phyloP scores from a whole-genome alignment of 805 yeast species.

The Starmerella davenportii region DNA sequence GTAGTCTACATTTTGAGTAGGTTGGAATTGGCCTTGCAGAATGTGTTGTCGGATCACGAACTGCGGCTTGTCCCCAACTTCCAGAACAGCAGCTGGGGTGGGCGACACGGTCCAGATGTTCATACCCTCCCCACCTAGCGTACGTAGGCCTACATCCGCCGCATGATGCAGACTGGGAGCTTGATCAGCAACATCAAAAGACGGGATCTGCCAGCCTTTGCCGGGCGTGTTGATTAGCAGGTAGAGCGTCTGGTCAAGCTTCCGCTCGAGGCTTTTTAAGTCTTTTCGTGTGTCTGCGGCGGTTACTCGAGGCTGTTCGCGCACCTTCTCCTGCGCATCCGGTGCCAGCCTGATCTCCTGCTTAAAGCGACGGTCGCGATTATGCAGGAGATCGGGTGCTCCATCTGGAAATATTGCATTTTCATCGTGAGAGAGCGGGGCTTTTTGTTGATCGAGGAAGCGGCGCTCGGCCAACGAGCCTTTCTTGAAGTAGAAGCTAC shows the following conservation, averaged over 20 bases:
- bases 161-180: conserved; percentile 39
- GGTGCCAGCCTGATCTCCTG: conserved; percentile 66
- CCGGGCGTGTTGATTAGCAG: conserved; percentile 30
- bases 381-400: conserved; percentile 66
- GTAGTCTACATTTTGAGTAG: conserved; percentile 31
- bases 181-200: conserved; percentile 32
- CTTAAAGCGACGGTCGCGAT: conserved; percentile 71
- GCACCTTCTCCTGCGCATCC: conserved; percentile 49
- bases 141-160: conserved; percentile 58
- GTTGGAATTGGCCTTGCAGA: conserved; percentile 57
- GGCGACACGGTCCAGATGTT: conserved; percentile 85
- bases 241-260: conserved; percentile 62
- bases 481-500: conserved; percentile 72
- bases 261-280: conserved; percentile 54
- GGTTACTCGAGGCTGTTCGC: conserved; percentile 53
- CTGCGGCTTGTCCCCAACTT: conserved; percentile 29
- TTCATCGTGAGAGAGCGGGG: conserved; percentile 55
- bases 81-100: conserved; percentile 61
- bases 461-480: conserved; percentile 80
- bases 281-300: conserved; percentile 56
- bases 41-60: conserved; percentile 76
- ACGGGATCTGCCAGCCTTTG: conserved; percentile 58
- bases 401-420: conserved; percentile 70
- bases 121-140: conserved; percentile 54
- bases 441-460: conserved; percentile 54